Conservation (phyloP, 169 alveolate species). For the Cyclospora cayetanensis region DNA sequence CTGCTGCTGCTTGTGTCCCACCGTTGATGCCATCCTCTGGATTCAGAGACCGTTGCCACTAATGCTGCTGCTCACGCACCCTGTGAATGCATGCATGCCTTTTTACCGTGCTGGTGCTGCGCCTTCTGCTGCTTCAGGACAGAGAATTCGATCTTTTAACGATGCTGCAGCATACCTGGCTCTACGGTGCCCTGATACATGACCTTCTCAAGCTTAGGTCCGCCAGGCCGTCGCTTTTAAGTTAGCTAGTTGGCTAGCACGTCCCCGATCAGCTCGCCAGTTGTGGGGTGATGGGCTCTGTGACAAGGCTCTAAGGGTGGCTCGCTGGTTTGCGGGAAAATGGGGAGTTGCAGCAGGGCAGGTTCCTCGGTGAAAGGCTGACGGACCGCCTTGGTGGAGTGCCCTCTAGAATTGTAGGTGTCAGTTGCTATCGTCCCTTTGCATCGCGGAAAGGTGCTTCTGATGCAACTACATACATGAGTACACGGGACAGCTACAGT, state of each 20-base stretch:
- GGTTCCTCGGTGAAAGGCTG: no score
- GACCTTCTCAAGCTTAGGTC: constrained; percentile 67
- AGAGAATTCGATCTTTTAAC: constrained; percentile 78
- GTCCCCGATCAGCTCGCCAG: no score
- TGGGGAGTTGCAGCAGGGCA: no score
- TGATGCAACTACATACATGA: background rate
- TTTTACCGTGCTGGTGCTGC: background rate
- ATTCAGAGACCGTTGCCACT: background rate
- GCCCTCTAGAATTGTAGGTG: no score
- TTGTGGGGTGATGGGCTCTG: no score
- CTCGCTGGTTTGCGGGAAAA: no score
- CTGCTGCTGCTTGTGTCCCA: background rate
- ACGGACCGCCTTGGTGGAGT: no score
- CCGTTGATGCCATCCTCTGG: background rate
- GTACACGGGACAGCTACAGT: no score
- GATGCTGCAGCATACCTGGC: constrained; percentile 82
- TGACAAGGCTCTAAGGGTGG: no score
- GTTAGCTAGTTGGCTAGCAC: background rate
- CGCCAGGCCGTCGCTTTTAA: background rate
- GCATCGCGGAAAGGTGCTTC: background rate
- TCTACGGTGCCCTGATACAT: constrained; percentile 80
- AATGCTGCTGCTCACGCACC: background rate
- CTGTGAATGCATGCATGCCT: no score
- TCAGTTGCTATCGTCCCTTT: background rate
- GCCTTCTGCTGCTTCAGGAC: constrained; percentile 73